Percentiles rank a stretch among this genome's conserved stretches.
phyloP scores from a whole-genome alignment of 306 rosid genomes.

The Dicorynia guianensis region DNA sequence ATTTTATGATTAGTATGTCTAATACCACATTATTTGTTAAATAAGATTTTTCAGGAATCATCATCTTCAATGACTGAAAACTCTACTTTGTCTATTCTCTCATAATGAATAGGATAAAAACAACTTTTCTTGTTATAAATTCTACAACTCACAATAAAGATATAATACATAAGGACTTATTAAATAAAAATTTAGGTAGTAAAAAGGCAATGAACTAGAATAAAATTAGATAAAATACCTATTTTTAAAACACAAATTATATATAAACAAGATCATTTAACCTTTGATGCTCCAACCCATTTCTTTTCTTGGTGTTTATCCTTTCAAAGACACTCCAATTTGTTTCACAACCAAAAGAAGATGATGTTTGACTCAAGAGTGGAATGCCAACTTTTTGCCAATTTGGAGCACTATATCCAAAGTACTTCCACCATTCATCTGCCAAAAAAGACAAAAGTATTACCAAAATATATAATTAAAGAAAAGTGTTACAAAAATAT shows the following conservation, averaged over 20 bases:
- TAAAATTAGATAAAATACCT: not conserved
- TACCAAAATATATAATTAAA: not conserved
- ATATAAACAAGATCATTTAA: not conserved
- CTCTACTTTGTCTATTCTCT: no score
- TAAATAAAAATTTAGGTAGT: no score
- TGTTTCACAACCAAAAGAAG: conserved; percentile 5
- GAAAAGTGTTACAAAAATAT: not conserved
- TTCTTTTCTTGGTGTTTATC: not conserved
- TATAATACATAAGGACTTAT: no score
- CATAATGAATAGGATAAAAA: no score
- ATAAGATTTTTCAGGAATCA: no score
- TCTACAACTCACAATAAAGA: no score
- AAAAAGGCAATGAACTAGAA: no score
- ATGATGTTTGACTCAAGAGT: not conserved
- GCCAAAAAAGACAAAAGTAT: not conserved
- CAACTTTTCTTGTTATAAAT: no score
- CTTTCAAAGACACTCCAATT: conserved; percentile 20
- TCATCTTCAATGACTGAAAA: no score
- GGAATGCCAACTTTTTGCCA: not conserved
- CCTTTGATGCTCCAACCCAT: not conserved
- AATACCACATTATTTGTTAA: no score
- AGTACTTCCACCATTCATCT: conserved; percentile 4
- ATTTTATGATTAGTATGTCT: no score
- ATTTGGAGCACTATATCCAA: not conserved
- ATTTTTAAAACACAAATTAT: not conserved